A percentile compares a stretch with the other conserved stretches of the same genome.
Evolutionary conservation across 352 stramenopile species (phyloP).

Genomic region (Pythium periplocum): DNA sequence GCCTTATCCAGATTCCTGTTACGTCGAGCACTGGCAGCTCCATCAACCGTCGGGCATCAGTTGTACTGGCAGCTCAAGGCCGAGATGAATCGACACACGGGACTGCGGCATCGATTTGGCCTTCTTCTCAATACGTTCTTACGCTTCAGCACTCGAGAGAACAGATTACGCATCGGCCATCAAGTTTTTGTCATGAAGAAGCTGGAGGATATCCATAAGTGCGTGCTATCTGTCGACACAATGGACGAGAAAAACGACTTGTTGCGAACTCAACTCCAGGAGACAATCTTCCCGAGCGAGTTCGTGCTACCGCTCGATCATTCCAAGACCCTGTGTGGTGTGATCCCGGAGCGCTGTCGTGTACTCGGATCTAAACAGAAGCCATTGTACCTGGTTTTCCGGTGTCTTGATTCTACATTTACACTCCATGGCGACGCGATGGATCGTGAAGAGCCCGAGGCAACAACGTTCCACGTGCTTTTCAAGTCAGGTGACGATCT

Average conservation of each 20-base stretch:
- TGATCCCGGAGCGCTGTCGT: constrained; percentile 9
- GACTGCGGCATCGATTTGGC: constrained; percentile 12
- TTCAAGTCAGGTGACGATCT: constrained; percentile 79
- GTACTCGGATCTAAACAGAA: constrained; percentile 24
- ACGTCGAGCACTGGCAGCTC: constrained; percentile 5
- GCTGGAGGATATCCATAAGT: constrained; percentile 12
- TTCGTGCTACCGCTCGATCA: constrained; percentile 20
- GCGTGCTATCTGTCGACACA: constrained; percentile 3
- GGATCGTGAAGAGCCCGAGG: not conserved
- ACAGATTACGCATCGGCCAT: constrained; percentile 4
- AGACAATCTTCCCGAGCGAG: constrained; percentile 9
- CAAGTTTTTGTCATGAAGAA: constrained; percentile 8
- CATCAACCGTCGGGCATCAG: constrained; percentile 11
- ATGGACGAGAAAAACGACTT: constrained; percentile 18
- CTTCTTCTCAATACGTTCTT: constrained; percentile 14
- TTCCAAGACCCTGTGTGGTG: constrained; percentile 5
- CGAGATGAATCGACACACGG: constrained; percentile 10
- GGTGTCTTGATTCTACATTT: constrained; percentile 28
- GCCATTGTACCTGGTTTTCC: constrained; percentile 20
- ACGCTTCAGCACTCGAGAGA: not conserved
- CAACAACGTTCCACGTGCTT: constrained; percentile 32
- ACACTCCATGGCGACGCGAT: constrained; percentile 25
- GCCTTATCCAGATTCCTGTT: constrained; percentile 17
- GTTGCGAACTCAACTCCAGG: constrained; percentile 4
- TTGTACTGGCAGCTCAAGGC: constrained; percentile 20